Percentiles rank a stretch among this genome's conserved stretches.
These are phyloP conservation scores for Trichoderma sp. DNA, from an alignment of 2,329 filamentous ascomycete genomes.

Conservation along the genomic window DNA sequence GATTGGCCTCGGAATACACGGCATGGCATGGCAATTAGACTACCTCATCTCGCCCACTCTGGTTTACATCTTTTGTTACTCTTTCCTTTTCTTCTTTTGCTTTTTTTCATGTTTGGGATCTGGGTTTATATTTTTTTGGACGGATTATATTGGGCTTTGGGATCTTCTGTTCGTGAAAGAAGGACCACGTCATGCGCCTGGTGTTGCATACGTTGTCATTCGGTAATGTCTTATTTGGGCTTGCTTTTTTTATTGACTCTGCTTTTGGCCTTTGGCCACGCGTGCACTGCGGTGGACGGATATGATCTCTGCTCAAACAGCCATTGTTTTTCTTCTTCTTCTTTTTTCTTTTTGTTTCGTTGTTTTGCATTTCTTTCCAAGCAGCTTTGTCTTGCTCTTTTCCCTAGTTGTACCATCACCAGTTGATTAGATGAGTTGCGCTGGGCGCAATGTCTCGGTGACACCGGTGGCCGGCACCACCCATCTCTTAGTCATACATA, in stretches of 20 bases:
- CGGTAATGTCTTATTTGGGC: constrained; percentile 24
- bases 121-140: neutral
- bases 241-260: neutral
- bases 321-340: neutral
- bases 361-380: neutral
- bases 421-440: constrained; percentile 19
- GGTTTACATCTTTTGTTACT: neutral
- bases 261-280: neutral
- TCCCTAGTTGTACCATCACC: constrained; percentile 3
- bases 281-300: constrained; percentile 10
- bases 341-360: neutral
- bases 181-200: constrained; percentile 23
- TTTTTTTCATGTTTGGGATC: neutral
- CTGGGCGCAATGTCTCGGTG: constrained; percentile 21
- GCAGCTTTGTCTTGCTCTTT: neutral
- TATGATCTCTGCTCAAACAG: constrained; percentile 1
- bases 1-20: constrained; percentile 24
- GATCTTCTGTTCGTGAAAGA: neutral
- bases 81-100: neutral
- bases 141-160: constrained; percentile 3
- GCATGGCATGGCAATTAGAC: constrained; percentile 23
- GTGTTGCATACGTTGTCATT: constrained; percentile 18
- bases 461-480: constrained; percentile 23
- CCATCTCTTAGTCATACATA: neutral
- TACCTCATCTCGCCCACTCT: constrained; percentile 21